Percentiles rank a stretch among this genome's conserved stretches.
phyloP scores from a whole-genome alignment of 2,329 filamentous ascomycete genomes.

The Alternaria novae-zelandiae region DNA sequence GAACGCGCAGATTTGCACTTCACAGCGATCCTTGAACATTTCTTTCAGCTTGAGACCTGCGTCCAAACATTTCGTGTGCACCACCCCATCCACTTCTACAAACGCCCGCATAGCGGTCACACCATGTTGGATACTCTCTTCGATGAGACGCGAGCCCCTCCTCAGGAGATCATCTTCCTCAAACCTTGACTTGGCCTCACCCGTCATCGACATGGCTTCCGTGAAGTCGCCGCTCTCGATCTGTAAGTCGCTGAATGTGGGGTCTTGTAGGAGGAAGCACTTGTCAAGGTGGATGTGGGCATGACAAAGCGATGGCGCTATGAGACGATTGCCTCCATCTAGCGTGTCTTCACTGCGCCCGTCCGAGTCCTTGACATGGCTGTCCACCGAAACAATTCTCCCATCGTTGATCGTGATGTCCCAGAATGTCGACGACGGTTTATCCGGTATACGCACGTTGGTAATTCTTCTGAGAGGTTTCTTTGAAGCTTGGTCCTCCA shows the following conservation, averaged over 20 bases:
- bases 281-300: slow-evolving; percentile 78
- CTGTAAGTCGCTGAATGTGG: slow-evolving; percentile 65
- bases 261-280: slow-evolving; percentile 64
- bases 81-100: slow-evolving; percentile 71
- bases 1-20: slow-evolving; percentile 73
- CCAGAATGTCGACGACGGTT: slow-evolving; percentile 42
- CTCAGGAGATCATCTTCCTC: slow-evolving; percentile 67
- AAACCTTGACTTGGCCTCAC: slow-evolving; percentile 68
- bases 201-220: slow-evolving; percentile 68
- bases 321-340: slow-evolving; percentile 50
- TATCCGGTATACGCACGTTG: slow-evolving; percentile 44
- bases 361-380: slow-evolving; percentile 25
- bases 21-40: slow-evolving; percentile 60
- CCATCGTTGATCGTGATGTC: slow-evolving; percentile 46
- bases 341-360: slow-evolving; percentile 43
- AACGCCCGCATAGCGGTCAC: slow-evolving; percentile 75
- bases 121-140: slow-evolving; percentile 68
- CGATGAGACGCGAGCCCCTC: slow-evolving; percentile 69
- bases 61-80: slow-evolving; percentile 63
- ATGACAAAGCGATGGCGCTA: slow-evolving; percentile 68
- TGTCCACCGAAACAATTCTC: slow-evolving; percentile 41
- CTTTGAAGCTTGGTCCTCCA: slow-evolving; percentile 11
- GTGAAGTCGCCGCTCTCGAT: slow-evolving; percentile 67
- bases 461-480: slow-evolving; percentile 35
- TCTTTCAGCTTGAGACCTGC: slow-evolving; percentile 64